A percentile compares a stretch with the other conserved stretches of the same genome.
phyloP scores from a whole-genome alignment of 177 flowering plant genomes.

The Vitis hybrid region DNA sequence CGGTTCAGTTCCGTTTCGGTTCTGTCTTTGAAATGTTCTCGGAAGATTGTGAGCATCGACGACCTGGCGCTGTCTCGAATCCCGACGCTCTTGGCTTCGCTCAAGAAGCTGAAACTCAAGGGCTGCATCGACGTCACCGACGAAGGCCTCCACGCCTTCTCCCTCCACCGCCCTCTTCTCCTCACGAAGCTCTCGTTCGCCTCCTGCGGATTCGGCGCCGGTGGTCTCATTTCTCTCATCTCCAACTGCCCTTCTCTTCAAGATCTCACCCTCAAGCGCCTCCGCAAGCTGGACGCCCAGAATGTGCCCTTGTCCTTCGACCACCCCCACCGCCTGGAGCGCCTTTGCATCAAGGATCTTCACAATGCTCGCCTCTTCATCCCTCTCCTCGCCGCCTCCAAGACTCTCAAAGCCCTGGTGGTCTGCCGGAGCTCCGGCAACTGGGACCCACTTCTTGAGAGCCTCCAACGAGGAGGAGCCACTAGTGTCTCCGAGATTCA shows the following conservation, averaged over 20 bases:
- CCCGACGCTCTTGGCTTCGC: not conserved
- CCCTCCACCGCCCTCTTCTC: not conserved
- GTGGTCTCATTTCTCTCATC: constrained; percentile 9
- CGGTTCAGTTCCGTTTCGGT: constrained; percentile 15
- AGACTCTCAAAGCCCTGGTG: constrained; percentile 4
- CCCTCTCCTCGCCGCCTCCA: constrained; percentile 9
- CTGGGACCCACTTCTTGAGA: constrained; percentile 16
- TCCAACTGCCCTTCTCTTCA: constrained; percentile 13
- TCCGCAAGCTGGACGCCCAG: constrained; percentile 11
- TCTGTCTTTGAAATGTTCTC: constrained; percentile 14
- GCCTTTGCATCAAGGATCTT: constrained; percentile 17
- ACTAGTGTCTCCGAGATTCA: constrained; percentile 14
- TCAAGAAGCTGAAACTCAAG: constrained; percentile 16
- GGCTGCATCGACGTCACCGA: constrained; percentile 16
- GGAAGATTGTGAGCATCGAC: constrained; percentile 5
- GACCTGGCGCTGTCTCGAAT: constrained; percentile 6
- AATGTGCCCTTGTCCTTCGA: constrained; percentile 4
- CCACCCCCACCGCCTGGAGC: not conserved
- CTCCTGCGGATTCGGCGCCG: constrained; percentile 12
- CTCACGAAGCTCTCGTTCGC: constrained; percentile 11
- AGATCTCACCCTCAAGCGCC: constrained; percentile 20
- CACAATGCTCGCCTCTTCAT: constrained; percentile 13
- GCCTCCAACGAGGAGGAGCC: not conserved
- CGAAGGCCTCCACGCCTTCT: constrained; percentile 13
- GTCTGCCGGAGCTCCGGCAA: constrained; percentile 14